Evolutionary conservation across 2,329 filamentous ascomycete species (phyloP), one percentile per base, ranked within the genome.

Genomic region (Cryoendolithus antarcticus): DNA sequence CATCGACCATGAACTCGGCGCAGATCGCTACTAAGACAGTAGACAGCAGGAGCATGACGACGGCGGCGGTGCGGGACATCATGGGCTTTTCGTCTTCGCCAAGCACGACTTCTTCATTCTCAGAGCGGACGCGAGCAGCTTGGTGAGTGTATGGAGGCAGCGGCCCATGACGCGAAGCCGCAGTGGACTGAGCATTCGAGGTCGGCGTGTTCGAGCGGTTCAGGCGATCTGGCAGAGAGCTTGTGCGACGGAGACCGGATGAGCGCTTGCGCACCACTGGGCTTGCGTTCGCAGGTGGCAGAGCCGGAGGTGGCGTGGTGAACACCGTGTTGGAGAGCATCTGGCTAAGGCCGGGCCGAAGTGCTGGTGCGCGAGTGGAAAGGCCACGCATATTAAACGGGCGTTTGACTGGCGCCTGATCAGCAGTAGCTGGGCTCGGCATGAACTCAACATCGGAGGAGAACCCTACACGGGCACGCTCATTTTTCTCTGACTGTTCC

Each of bases 291-390:
- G 21, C 6, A 24, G 39, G 2, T 11, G 40, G 37, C 7, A 54
- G 50, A 4, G 49, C 39, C 0, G 59, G 56, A 30, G 61, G 54
- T 9, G 59, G 60, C n/a, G 59, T 65, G 37, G 56, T 59, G 48
- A 88, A 86, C 41, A 86, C 80, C 8, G 77, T 76, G 36, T 82
- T 81, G 0, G 82, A 75, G 3, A 88, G 66, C 34, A 77, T 75
- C 52, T 77, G 82, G 12, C 77, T 74, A 29, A 75, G 58, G 9
- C 71, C 69, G 2, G 78, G 77, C 34, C 72, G 66, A 38, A 82
- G 69, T 9, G 39, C 35, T 8, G 43, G 41, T 30, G 48, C 48
- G 15, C 54, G 59, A 8, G 54, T 47, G 1, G 74, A 79, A 35
- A 84, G 74, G 38, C 47, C 43, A 32, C 54, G 55, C 52, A 57